Conservation (phyloP, 495 filamentous ascomycete genomes). For the Xylaria nigripes region DNA sequence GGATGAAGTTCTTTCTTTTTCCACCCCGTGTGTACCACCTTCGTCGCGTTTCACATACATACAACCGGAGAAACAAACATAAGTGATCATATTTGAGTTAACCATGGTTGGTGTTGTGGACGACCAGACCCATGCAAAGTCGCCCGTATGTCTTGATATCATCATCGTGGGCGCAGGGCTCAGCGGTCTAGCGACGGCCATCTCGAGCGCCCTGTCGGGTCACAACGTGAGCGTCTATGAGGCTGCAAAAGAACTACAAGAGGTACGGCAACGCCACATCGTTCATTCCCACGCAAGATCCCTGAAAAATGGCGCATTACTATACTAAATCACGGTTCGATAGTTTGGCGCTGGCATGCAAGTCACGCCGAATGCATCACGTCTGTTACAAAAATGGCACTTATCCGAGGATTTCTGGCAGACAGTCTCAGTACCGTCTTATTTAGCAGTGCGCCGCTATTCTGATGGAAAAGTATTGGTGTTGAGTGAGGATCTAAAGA, state of each 20-base stretch:
- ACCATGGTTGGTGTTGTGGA: background rate
- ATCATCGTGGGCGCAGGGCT: conserved; percentile 51
- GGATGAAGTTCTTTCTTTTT: background rate
- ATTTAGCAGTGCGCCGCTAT: conserved; percentile 22
- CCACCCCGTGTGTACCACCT: background rate
- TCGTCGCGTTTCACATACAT: background rate
- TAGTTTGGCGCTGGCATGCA: conserved; percentile 42
- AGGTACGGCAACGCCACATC: conserved; percentile 11
- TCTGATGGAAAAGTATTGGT: conserved; percentile 28
- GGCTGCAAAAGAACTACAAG: conserved; percentile 18
- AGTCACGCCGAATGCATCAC: conserved; percentile 36
- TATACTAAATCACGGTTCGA: background rate
- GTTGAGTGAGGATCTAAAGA: conserved; percentile 24
- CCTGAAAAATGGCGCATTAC: background rate
- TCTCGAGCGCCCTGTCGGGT: conserved; percentile 26
- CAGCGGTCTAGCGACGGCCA: conserved; percentile 49
- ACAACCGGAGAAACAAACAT: background rate
- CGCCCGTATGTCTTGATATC: conserved; percentile 30
- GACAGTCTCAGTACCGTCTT: conserved; percentile 21
- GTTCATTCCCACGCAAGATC: background rate
- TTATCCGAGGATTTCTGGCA: conserved; percentile 34
- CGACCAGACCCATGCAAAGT: conserved; percentile 1
- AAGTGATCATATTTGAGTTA: background rate
- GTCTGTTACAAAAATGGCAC: conserved; percentile 40
- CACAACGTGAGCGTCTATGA: conserved; percentile 24